A percentile compares a stretch with the other conserved stretches of the same genome.
Evolutionary conservation across 1,284 basidiomycete genomes (phyloP).

Genomic region (Mrakiaceae sp.): DNA sequence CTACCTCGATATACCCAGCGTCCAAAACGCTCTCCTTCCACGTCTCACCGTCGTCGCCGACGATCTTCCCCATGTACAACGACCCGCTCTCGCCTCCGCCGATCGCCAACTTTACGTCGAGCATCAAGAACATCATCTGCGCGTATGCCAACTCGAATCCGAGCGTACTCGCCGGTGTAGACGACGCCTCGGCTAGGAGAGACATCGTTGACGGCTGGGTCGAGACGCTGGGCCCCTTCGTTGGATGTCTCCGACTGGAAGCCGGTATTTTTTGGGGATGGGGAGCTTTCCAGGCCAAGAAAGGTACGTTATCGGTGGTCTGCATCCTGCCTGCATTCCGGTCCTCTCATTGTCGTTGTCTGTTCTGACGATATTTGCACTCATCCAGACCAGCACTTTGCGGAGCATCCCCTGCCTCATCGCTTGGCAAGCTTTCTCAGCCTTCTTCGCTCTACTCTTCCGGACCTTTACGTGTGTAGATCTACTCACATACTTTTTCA

Average conservation of each 20-base stretch:
- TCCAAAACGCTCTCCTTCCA: too few species aligned
- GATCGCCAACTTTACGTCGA: neutral
- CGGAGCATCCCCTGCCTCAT: conserved; percentile 23
- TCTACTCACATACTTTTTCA: neutral
- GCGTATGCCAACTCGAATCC: conserved; percentile 3
- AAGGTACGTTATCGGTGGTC: too few species aligned
- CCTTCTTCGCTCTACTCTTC: conserved; percentile 29
- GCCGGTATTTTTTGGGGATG: conserved; percentile 8
- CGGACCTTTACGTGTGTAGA: conserved; percentile 27
- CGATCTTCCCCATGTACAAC: neutral
- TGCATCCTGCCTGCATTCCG: too few species aligned
- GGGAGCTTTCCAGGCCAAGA: neutral
- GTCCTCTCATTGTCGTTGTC: too few species aligned
- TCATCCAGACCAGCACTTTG: neutral
- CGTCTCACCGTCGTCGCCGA: neutral
- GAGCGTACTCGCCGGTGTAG: neutral
- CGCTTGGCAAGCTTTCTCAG: conserved; percentile 30
- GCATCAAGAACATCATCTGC: neutral
- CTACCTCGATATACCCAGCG: too few species aligned
- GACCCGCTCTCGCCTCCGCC: neutral
- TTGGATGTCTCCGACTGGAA: conserved; percentile 3
- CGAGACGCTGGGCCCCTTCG: conserved; percentile 5
- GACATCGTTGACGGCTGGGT: conserved; percentile 2
- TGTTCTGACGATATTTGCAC: too few species aligned
- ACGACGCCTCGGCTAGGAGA: neutral